These are phyloP conservation scores for Solanum stenotomum DNA, from an alignment of 257 asterid genomes.

Conservation along the genomic window DNA sequence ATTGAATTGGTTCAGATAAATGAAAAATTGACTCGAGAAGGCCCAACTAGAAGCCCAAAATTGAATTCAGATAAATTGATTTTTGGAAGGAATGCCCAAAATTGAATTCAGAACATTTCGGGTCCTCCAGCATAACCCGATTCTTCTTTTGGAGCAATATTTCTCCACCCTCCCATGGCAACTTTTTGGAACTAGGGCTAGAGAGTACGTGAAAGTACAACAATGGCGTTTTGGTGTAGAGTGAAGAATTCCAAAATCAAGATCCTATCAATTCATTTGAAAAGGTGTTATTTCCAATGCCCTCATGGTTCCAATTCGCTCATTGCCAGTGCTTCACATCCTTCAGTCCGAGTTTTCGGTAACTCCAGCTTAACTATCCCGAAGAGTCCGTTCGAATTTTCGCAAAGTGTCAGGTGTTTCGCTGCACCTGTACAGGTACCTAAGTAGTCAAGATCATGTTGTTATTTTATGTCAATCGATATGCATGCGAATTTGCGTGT, in stretches of 20 bases:
- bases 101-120: not conserved
- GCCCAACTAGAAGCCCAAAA: not conserved
- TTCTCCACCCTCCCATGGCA: not conserved
- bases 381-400: slow-evolving; percentile 16
- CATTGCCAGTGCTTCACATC: slow-evolving; percentile 14
- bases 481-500: not conserved
- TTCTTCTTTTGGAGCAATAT: slow-evolving; percentile 5
- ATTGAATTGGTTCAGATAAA: not conserved
- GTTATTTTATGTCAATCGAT: not conserved
- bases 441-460: not conserved
- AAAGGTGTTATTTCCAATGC: slow-evolving; percentile 21
- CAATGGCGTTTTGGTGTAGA: slow-evolving; percentile 58
- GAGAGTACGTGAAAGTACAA: not conserved
- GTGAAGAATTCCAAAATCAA: slow-evolving; percentile 39
- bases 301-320: slow-evolving; percentile 10
- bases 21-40: not conserved
- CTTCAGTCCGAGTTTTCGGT: slow-evolving; percentile 8
- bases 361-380: slow-evolving; percentile 6
- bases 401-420: slow-evolving; percentile 39
- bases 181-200: not conserved
- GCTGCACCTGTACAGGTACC: slow-evolving; percentile 65
- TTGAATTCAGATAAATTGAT: not conserved
- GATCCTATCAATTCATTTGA: slow-evolving; percentile 15
- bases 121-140: not conserved
- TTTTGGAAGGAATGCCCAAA: not conserved